A percentile compares a stretch with the other conserved stretches of the same genome.
Evolutionary conservation across 805 yeast species (phyloP).

Genomic region (Zygosaccharomyces lentus): DNA sequence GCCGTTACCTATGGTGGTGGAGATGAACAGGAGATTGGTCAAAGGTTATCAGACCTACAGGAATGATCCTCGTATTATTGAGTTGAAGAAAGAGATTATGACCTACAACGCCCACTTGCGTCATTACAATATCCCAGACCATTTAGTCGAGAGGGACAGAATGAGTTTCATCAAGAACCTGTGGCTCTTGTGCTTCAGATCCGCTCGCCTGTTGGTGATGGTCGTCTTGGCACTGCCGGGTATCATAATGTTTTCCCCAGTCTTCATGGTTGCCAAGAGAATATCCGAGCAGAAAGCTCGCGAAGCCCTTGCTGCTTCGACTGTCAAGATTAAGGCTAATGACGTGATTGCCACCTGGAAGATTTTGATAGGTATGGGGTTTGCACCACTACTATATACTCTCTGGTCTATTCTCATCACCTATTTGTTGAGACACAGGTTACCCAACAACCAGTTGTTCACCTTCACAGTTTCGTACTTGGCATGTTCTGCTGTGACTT

Average conservation of each 20-base stretch:
- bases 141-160: constrained; percentile 49
- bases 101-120: constrained; percentile 68
- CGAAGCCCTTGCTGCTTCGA: constrained; percentile 77
- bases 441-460: constrained; percentile 33
- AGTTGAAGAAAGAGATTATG: constrained; percentile 58
- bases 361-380: constrained; percentile 78
- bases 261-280: constrained; percentile 69
- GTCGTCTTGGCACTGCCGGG: constrained; percentile 79
- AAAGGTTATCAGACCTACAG: constrained; percentile 73
- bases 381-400: constrained; percentile 82
- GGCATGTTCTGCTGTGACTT: constrained; percentile 70
- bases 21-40: constrained; percentile 83
- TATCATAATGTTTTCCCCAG: constrained; percentile 79
- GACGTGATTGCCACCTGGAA: constrained; percentile 99
- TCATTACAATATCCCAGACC: constrained; percentile 58
- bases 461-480: constrained; percentile 53
- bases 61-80: constrained; percentile 62
- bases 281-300: constrained; percentile 70
- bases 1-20: constrained; percentile 80
- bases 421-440: constrained; percentile 33
- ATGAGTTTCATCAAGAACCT: constrained; percentile 47
- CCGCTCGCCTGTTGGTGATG: constrained; percentile 51
- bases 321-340: constrained; percentile 85
- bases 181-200: constrained; percentile 53
- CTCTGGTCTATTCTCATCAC: constrained; percentile 67